A percentile compares a stretch with the other conserved stretches of the same genome.
Conservation (phyloP, 129 eudicot species). For the Gnaphalium uliginosum region DNA sequence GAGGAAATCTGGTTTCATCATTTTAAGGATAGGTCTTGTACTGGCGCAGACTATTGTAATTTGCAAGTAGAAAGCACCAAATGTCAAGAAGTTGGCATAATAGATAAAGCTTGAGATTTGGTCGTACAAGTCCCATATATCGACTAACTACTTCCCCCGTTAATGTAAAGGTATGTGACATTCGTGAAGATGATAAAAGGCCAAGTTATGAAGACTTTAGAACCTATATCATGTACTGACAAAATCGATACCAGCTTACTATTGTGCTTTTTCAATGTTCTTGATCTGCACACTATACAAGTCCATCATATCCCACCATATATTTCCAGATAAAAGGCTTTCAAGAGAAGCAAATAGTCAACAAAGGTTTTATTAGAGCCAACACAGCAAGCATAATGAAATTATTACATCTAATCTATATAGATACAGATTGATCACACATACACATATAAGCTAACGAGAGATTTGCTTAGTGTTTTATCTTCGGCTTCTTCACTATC, state of each 20-base stretch:
- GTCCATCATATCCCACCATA: neutral
- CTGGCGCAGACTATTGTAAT: conserved; percentile 74
- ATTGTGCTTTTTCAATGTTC: neutral
- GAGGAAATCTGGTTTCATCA: conserved; percentile 87
- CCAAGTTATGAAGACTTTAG: neutral
- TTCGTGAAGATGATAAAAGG: neutral
- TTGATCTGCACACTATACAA: neutral
- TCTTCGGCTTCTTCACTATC: conserved; percentile 89
- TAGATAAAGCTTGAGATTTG: conserved; percentile 4
- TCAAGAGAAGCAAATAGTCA: neutral
- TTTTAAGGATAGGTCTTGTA: conserved; percentile 60
- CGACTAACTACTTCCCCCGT: too few relatives aligned
- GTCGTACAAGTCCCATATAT: too few relatives aligned
- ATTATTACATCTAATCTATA: neutral
- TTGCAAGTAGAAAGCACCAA: conserved; percentile 32
- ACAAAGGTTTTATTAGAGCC: neutral
- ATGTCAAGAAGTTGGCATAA: neutral
- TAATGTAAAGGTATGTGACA: too few relatives aligned
- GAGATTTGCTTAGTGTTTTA: conserved; percentile 43
- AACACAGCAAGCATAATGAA: neutral
- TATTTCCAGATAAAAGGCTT: neutral
- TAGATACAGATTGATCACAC: neutral
- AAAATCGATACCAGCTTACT: neutral
- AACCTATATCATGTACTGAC: neutral
- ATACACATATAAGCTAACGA: conserved; percentile 23